Base-by-base conservation (phyloP, 2,329 filamentous ascomycete genomes). In the Verticillium dahliae region DNA sequence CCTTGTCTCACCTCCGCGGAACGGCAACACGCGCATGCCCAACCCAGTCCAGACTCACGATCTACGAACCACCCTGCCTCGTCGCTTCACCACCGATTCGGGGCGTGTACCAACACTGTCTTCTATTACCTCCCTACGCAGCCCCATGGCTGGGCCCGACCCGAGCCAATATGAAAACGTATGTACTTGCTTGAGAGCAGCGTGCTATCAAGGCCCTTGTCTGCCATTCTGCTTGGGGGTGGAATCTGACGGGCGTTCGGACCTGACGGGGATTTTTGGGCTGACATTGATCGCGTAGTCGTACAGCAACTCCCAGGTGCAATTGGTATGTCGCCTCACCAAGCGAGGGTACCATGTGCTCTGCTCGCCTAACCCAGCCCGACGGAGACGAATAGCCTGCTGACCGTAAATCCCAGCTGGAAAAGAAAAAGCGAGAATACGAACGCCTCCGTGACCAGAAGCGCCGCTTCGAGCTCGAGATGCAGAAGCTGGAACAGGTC, bases 21-120 rank as follows among this genome's bases (percentile, higher is more conserved):
- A 89, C 75, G 83, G 85, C 71, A 45, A 45, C 57, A 81, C 80
- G 71, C 85, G 87, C 71, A 81, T 87, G 74, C 81, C 79, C 66
- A 84, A 84, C 67, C 81, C 83, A 66, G 74, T 80, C 64, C 64
- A 62, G 62, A 74, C 83, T 66, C 83, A 86, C 74, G 91, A 96
- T 72, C 84, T 85, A 67, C 88, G 93, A 75, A 85, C 86, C 65
- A 88, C 87, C 69, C 82, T 98, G 73, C 91, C 93, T 76, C 89
- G 94, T 71, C 90, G 94, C 72, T 98, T 98, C 78, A 98, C 94
- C 66, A 95, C 93, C 62, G 96, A 97, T 78, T 88, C 91, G 78
- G 83, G 91, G 76, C 84, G 92, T 83, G 80, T 94, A 76, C 89
- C 90, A 75, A 91, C 90, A 73, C 80, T 91, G 76, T 85, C 83